Conservation (phyloP, 345 rosid species). For the Boechera retrofracta region DNA sequence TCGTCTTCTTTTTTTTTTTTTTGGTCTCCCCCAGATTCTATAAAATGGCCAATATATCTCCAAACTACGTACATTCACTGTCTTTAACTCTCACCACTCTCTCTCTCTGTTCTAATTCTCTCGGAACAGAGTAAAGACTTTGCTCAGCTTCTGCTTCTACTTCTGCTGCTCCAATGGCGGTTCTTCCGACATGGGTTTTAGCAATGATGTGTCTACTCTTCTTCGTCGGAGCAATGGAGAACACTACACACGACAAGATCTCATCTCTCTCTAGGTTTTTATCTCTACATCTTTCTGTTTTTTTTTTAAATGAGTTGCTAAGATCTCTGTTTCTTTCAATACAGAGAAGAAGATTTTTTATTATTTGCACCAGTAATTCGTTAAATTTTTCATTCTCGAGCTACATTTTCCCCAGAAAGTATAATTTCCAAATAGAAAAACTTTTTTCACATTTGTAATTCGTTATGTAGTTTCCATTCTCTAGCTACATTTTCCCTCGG, state of each 20-base stretch:
- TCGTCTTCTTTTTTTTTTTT: conserved; percentile 9
- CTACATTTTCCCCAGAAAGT: conserved; percentile 1
- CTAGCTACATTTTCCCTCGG: neutral
- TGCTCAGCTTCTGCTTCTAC: conserved; percentile 18
- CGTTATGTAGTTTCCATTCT: neutral
- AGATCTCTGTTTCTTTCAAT: neutral
- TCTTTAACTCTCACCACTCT: conserved; percentile 34
- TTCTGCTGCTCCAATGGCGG: conserved; percentile 40
- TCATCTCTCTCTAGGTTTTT: conserved; percentile 41
- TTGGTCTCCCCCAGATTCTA: conserved; percentile 19
- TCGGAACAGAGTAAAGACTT: conserved; percentile 25
- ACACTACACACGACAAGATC: conserved; percentile 31
- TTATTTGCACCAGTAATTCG: neutral
- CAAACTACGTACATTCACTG: conserved; percentile 41
- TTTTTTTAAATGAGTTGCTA: conserved; percentile 11
- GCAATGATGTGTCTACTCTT: conserved; percentile 35
- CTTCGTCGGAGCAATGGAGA: conserved; percentile 47
- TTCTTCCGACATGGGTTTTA: conserved; percentile 42
- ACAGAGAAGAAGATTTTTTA: neutral
- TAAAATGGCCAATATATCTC: conserved; percentile 41
- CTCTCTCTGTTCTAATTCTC: conserved; percentile 37
- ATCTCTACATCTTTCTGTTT: conserved; percentile 15
- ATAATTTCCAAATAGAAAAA: neutral
- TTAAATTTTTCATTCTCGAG: neutral
- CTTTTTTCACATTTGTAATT: neutral